Base-by-base conservation (phyloP, 345 rosid genomes). In the Cochlearia excelsa region DNA sequence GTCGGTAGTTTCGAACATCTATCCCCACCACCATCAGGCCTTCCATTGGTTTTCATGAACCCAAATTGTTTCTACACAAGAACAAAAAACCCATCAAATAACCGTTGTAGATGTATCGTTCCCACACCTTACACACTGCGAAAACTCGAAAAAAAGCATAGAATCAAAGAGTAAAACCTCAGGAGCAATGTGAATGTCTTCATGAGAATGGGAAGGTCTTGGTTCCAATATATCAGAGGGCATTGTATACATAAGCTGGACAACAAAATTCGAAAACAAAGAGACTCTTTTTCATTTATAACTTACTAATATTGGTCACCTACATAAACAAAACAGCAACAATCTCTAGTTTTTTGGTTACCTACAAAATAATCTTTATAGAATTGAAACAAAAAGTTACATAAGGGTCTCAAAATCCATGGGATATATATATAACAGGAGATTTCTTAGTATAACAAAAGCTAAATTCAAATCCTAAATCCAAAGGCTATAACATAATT, bases 141-240 rank as follows among this genome's bases (percentile, higher is more conserved):
- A 16, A 16, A 16, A 16, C 23, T 16, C 23, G 23, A 16, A 16
- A 16, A 9, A 54, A 9, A 59, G 40, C 26, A 57, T 3, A 39
- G 53, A 37, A 46, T 6, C 28, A 3, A 59, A 56, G 54, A 65
- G 56, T 9, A 76, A 2, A 33, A 79, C 90, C 90, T 85, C 90
- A 0, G 86, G 57, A 50, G 83, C 77, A 34, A 68, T 60, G 44
- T 53, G 62, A 46, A 55, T 2, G 31, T 84, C 86, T 44, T 83
- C 91, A 5, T 66, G 73, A 55, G 66, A 72, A 23, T 45, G 72
- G 44, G 72, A 44, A 37, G 72, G 55, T 46, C 75, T 80, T 31
- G 77, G 79, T 66, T 83, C 93, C 78, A 78, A 59, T 63, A 82
- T 54, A 65, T 85, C 85, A 54, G 72, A 83, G 30, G 93, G 85